Evolutionary conservation across 176 grass and related monocot species (phyloP).

Genomic region (Dactylis glomerata): DNA sequence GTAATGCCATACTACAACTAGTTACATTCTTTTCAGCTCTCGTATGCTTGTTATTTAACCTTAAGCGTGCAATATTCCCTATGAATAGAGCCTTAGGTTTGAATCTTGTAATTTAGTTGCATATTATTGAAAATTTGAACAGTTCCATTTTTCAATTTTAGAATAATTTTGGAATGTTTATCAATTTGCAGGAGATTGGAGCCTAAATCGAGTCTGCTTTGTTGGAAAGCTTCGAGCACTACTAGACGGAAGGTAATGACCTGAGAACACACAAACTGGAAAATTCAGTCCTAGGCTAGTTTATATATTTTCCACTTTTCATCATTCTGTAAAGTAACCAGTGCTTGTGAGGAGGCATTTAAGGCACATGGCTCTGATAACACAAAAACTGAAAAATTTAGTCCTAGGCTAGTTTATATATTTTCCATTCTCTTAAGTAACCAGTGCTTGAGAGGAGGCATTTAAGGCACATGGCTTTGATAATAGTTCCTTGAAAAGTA

Average conservation of each 20-base stretch:
- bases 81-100: neutral
- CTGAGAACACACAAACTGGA: neutral
- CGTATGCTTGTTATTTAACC: neutral
- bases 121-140: neutral
- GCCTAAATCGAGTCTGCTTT: slow-evolving; percentile 69
- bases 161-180: slow-evolving; percentile 10
- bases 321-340: neutral
- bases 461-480: slow-evolving; percentile 1
- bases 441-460: neutral
- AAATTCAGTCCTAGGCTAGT: neutral
- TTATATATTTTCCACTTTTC: neutral
- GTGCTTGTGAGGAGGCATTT: neutral
- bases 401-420: neutral
- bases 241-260: slow-evolving; percentile 64
- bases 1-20: slow-evolving; percentile 29
- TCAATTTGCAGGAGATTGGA: slow-evolving; percentile 78
- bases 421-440: neutral
- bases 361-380: slow-evolving; percentile 8
- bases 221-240: slow-evolving; percentile 60
- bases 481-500: neutral
- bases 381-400: neutral
- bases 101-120: neutral
- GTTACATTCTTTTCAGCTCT: neutral
- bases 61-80: neutral
- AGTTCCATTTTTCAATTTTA: neutral